Percentiles rank a stretch among this genome's conserved stretches.
These are phyloP conservation scores for Paradendryphiella salina DNA, from an alignment of 2,329 filamentous ascomycete genomes.

Conservation along the genomic window DNA sequence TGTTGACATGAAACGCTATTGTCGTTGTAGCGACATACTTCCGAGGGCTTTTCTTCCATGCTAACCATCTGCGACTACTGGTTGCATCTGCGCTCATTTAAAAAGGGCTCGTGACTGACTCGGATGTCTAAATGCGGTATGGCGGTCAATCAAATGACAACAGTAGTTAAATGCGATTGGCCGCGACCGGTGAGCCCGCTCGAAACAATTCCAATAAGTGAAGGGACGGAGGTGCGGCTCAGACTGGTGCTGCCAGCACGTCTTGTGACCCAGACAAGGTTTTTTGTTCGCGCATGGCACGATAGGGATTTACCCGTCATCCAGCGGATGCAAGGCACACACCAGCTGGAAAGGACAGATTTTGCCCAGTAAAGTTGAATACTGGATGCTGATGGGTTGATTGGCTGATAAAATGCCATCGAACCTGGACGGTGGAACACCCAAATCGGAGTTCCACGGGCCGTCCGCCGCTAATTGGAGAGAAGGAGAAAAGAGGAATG, in stretches of 20 bases:
- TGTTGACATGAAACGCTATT: conserved; percentile 12
- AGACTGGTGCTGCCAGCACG: conserved; percentile 15
- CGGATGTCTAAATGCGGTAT: conserved; percentile 35
- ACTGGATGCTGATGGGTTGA: conserved; percentile 19
- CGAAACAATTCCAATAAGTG: conserved; percentile 21
- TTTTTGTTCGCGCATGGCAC: conserved; percentile 22
- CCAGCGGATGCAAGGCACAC: conserved; percentile 41
- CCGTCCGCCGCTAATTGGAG: conserved; percentile 28
- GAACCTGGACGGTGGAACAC: conserved; percentile 29
- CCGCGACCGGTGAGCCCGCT: conserved; percentile 29
- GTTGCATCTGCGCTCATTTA: conserved; percentile 26
- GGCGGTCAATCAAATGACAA: conserved; percentile 44
- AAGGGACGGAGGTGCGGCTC: conserved; percentile 17
- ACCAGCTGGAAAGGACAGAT: conserved; percentile 21
- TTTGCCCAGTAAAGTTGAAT: conserved; percentile 13
- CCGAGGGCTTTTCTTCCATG: conserved; percentile 8
- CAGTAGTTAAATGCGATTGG: conserved; percentile 33
- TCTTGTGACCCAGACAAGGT: conserved; percentile 42
- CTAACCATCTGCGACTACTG: conserved; percentile 22
- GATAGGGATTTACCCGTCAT: conserved; percentile 41
- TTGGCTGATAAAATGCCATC: conserved; percentile 27
- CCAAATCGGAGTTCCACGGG: conserved; percentile 33
- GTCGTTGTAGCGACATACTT: conserved; percentile 1
- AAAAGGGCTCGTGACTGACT: conserved; percentile 30
- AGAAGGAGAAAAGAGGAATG: conserved; percentile 6